Percentiles rank a stretch among this genome's conserved stretches.
Conservation (phyloP, 192 early-diverging fungal genomes). For the Mortierella alpina region DNA sequence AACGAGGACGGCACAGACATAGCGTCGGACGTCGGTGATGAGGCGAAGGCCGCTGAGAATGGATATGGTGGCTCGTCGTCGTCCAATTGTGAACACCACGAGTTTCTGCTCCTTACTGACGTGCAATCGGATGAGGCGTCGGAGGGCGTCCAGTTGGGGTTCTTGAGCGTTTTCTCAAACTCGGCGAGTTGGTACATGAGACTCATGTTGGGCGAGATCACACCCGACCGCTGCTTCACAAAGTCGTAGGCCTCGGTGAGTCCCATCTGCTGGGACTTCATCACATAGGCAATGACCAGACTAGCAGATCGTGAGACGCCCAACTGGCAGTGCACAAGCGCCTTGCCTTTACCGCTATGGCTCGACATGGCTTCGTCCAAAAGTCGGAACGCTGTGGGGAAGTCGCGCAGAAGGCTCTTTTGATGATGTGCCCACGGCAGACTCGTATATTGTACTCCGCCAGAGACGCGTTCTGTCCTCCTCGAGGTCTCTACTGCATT, state of each 20-base stretch:
- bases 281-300: conserved; percentile 75
- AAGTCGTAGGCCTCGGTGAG: conserved; percentile 67
- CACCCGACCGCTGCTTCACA: conserved; percentile 44
- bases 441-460: conserved; percentile 67
- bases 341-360: conserved; percentile 53
- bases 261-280: conserved; percentile 64
- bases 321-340: conserved; percentile 79
- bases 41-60: conserved; percentile 22
- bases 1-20: no score
- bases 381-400: conserved; percentile 68
- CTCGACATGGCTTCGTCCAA: conserved; percentile 69
- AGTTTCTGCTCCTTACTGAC: conserved; percentile 8
- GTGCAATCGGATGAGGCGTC: neutral
- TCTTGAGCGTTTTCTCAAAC: conserved; percentile 43
- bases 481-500: conserved; percentile 1
- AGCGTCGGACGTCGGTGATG: neutral
- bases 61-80: conserved; percentile 52
- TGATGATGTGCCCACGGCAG: conserved; percentile 80
- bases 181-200: conserved; percentile 53
- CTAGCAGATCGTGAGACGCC: conserved; percentile 79
- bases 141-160: neutral
- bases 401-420: conserved; percentile 67
- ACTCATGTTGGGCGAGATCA: conserved; percentile 53
- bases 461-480: neutral
- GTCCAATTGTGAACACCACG: conserved; percentile 40